Percentiles rank a stretch among this genome's conserved stretches.
Conservation (phyloP, 106 monocot species). For the Apostasia shenzhenica region DNA sequence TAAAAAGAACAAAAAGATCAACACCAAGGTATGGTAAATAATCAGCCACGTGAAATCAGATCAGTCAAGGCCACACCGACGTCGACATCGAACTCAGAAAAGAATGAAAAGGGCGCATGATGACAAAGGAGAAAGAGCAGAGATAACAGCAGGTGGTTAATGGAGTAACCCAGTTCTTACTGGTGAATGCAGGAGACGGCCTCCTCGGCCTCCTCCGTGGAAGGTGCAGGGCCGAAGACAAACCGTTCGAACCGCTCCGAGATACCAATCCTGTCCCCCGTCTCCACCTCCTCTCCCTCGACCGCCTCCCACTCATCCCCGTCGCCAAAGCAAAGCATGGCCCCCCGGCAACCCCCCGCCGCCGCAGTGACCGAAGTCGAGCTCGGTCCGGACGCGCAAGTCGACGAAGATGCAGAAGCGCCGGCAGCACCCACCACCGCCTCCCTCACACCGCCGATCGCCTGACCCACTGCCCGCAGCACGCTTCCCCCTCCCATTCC, state of each 20-base stretch:
- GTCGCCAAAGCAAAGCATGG: constrained; percentile 9
- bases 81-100: no score
- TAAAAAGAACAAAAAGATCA: no score
- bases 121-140: no score
- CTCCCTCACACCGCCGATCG: constrained; percentile 3
- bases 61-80: no score
- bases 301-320: constrained; percentile 36
- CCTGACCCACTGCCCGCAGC: constrained; percentile 22
- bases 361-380: constrained; percentile 5
- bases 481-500: constrained; percentile 33
- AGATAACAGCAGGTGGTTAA: not conserved
- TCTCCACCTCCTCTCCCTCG: constrained; percentile 12
- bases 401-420: constrained; percentile 7
- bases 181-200: constrained; percentile 12
- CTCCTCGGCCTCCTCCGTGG: constrained; percentile 19
- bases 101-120: no score
- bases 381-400: not conserved
- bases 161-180: not conserved
- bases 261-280: not conserved
- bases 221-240: constrained; percentile 12
- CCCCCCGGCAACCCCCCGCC: not conserved
- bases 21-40: no score
- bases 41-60: no score
- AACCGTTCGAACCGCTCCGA: constrained; percentile 13
- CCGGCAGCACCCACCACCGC: not conserved